These are phyloP conservation scores for Passalora sequoiae DNA, from an alignment of 2,329 filamentous ascomycete species.

Conservation along the genomic window DNA sequence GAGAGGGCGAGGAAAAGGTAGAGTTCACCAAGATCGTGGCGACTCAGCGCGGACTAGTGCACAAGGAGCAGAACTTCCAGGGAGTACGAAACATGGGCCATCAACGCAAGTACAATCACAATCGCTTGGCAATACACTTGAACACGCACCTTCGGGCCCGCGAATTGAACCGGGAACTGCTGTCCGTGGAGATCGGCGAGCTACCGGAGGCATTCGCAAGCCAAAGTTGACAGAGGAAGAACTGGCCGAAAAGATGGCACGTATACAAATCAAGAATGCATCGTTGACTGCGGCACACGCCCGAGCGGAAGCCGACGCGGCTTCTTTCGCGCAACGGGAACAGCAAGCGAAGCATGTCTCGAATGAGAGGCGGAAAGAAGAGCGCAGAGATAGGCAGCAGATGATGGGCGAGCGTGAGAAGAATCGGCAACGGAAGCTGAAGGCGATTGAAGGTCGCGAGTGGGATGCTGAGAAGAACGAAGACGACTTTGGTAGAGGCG, in stretches of 20 bases:
- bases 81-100: not conserved
- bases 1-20: slow-evolving; percentile 22
- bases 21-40: slow-evolving; percentile 15
- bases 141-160: slow-evolving; percentile 23
- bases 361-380: slow-evolving; percentile 42
- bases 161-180: slow-evolving; percentile 22
- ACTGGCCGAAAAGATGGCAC: slow-evolving; percentile 56
- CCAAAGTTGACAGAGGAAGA: slow-evolving; percentile 62
- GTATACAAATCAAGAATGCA: slow-evolving; percentile 58
- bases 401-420: slow-evolving; percentile 60
- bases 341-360: slow-evolving; percentile 51
- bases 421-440: slow-evolving; percentile 55
- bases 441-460: slow-evolving; percentile 54
- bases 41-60: slow-evolving; percentile 3
- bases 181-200: slow-evolving; percentile 34
- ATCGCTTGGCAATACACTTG: slow-evolving; percentile 13
- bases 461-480: slow-evolving; percentile 60
- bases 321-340: slow-evolving; percentile 60
- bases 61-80: not conserved
- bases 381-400: slow-evolving; percentile 50
- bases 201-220: slow-evolving; percentile 37
- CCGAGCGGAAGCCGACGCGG: slow-evolving; percentile 62
- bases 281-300: slow-evolving; percentile 57
- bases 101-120: slow-evolving; percentile 11
- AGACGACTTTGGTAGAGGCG: slow-evolving; percentile 42